Evolutionary conservation across 192 early-diverging fungal genomes (phyloP), one percentile per base, ranked within the genome.

Genomic region (Spinellus fusiger): DNA sequence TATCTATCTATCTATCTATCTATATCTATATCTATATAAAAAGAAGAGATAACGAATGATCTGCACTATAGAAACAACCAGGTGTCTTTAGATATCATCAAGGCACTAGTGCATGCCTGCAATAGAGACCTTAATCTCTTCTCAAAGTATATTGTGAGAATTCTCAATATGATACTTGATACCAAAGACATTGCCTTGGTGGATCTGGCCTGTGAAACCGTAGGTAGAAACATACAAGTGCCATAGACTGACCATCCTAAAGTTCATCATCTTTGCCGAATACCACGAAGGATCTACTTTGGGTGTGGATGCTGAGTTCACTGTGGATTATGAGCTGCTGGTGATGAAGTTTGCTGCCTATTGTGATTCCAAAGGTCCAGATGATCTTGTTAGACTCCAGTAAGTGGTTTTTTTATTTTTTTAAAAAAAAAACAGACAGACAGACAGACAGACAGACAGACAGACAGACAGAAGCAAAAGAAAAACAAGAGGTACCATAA

Each of bases 121-220:
- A 81, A 82, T 33, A 68, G 80, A 31, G 84, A 94, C 56, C 72
- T 93, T 35, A 86, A 89, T 61, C 79, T 94, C 28, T 93, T 96
- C 68, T 88, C 89, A 26, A 87, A 87, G 61, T 80, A 87, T 56
- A 75, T 93, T 54, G 80, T 96, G 9, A 83, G 80, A 38, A 77
- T 91, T 31, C 73, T 91, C n/a, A 78, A 81, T n/a, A 68, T 73
- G 13, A 72, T 80, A 22, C 63, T 90, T 13, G 70, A 75, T 20
- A 77, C 74, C 16, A 71, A 75, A 18, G 83, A 91, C 51, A 37
- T 73, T n/a, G 86, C 81, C 33, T 68, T 93, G 34, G 58, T 85
- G 0, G 57, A 79, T 51, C 69, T 77, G 1, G 85, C 86, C 46
- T 78, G 83, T 29, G 73, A 68, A 32, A 86, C 86, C 9, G 86